Evolutionary conservation across 371 early-diverging fungal species (phyloP), one percentile per base, ranked within the genome.

Genomic region (Mucor ambiguus): DNA sequence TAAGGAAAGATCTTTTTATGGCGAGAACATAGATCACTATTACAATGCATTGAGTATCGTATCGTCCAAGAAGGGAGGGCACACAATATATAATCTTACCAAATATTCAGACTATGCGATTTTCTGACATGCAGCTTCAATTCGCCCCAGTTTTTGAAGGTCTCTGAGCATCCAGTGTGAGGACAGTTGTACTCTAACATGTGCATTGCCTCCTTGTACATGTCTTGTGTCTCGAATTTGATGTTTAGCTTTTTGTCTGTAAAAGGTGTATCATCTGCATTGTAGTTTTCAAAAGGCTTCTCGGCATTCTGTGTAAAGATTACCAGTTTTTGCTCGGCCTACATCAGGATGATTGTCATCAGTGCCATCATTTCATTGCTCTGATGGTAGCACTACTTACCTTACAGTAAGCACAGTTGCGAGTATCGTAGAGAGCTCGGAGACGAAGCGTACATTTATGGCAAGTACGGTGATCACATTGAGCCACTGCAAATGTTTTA

Each of bases 381-480:
- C 1, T 2, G 14, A 37, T 37, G 37, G 37, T 37, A 11, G 11
- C 3, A 11, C 14, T 14, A 46, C 68, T 61, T 79, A 92, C 94
- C 84, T 98, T 98, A 88, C 98, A 98, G 69, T 90, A 87, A 43
- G 95, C 88, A 71, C 98, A 98, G 41, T 88, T 84, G 30, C 85
- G 86, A 43, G 85, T 88, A 74, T 94, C 88, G 78, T 96, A 95
- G 10, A 97, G 79, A 16, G 95, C 93, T 56, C 98, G 84, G 54
- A 97, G 70, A 37, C 98, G 87, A 54, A 98, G 81, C 11, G 90
- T 89, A 80, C 98, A 98, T 6, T 90, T 75, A 65, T 95, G 94
- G 79, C 98, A 98, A 3, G 92, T 90, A 20, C 89, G 84, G 77
- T 98, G 98, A 74, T 96, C 92, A 77, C 98, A 98, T 60, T 83